Conservation (phyloP, 164 flowering plant species). For the Taxillus chinensis region DNA sequence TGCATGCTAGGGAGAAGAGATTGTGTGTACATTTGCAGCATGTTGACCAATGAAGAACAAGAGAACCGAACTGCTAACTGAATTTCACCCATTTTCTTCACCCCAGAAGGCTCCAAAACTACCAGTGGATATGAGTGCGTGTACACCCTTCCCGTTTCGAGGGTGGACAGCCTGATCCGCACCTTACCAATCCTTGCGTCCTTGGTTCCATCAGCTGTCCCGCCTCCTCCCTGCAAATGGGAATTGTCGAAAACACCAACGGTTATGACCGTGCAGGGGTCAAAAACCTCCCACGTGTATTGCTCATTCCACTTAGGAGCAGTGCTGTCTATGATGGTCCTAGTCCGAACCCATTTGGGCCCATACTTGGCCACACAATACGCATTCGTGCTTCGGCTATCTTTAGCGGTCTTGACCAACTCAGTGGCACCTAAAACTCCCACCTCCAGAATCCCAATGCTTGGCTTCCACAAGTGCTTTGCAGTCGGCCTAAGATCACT, state of each 20-base stretch:
- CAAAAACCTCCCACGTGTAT: constrained; percentile 54
- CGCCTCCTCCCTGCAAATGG: constrained; percentile 18
- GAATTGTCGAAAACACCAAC: constrained; percentile 50
- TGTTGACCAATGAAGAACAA: constrained; percentile 23
- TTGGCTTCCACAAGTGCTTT: constrained; percentile 30
- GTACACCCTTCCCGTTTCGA: constrained; percentile 39
- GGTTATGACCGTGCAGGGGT: constrained; percentile 53
- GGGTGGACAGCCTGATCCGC: constrained; percentile 43
- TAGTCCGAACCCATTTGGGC: constrained; percentile 51
- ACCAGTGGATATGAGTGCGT: constrained; percentile 47
- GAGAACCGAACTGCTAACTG: constrained; percentile 50
- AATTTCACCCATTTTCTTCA: constrained; percentile 57
- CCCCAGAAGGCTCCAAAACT: constrained; percentile 34
- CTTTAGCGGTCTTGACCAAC: constrained; percentile 26
- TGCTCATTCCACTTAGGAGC: constrained; percentile 51
- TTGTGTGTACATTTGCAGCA: constrained; percentile 25
- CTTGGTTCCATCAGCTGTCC: constrained; percentile 8
- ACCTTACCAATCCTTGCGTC: constrained; percentile 50
- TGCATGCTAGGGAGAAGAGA: constrained; percentile 51
- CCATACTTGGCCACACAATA: constrained; percentile 59
- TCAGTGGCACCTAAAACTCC: constrained; percentile 46
- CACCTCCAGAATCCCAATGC: constrained; percentile 46
- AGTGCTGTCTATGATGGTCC: constrained; percentile 31
- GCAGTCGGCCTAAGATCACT: constrained; percentile 44
- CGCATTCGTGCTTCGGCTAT: constrained; percentile 33